Evolutionary conservation across 352 stramenopile genomes (phyloP), one percentile per base, ranked within the genome.

Genomic region (Pythium graminicola): DNA sequence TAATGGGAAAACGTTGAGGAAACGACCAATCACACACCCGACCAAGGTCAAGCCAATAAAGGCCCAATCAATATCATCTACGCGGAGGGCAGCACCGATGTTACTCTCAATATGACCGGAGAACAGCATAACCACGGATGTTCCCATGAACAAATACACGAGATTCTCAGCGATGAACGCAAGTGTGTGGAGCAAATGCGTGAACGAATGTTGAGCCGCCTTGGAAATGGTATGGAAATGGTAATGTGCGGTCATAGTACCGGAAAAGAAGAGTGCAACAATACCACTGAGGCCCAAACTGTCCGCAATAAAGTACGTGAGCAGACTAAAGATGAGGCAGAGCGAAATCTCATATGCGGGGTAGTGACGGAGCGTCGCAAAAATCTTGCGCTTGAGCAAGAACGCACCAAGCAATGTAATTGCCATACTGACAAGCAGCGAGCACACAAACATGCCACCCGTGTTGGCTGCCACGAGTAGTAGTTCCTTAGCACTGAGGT

Each of bases 251-350:
- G 92, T 94, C 39, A 91, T 53, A 31, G 92, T 80, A n/a, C 81
- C 94, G 24, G 82, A 95, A 61, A 98, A 97, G 42, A 98, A 91
- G 44, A 98, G 83, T 9, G 89, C 91, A 20, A 98, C 89, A 50
- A 98, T 97, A 14, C 94, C 92, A 56, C 81, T 94, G 28, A 95
- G 68, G 9, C 78, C 76, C 7, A 79, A 73, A 26, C 89, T 54
- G 39, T 94, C 80, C 1, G 76, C 80, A 5, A 79, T 78, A 20
- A 96, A 70, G 46, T 92, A 91, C 52, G 78, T 90, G 50, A 89
- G 65, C 51, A 92, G 92, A 14, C 79, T 79, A 4, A 79, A 92
- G 1, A 94, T 59, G 28, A 94, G 41, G 26, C 92, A 69, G 52
- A 92, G 92, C 33, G 81, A 94, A 49, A 94, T 94, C 55, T 94